phyloP scores from a whole-genome alignment of 441 rosid genomes.

The Capsella rubella region DNA sequence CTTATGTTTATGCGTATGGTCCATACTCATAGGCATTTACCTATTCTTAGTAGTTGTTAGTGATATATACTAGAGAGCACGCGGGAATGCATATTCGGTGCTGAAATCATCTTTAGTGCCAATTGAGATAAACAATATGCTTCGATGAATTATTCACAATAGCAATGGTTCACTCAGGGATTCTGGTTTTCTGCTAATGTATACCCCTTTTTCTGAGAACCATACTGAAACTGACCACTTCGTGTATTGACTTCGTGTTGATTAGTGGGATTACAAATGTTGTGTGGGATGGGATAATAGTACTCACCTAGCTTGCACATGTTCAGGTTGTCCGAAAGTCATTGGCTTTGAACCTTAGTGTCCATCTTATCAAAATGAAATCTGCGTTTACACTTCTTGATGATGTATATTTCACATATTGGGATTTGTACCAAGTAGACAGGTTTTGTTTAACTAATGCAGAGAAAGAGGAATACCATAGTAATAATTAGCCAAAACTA shows the following conservation, averaged over 20 bases:
- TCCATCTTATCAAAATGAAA: slow-evolving; percentile 1
- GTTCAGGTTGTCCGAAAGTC: background rate
- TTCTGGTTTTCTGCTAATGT: background rate
- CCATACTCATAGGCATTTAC: background rate
- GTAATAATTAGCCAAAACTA: slow-evolving; percentile 29
- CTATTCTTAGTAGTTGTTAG: slow-evolving; percentile 6
- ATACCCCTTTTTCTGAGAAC: background rate
- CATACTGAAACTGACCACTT: background rate
- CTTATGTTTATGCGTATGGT: slow-evolving; percentile 20
- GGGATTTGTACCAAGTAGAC: background rate
- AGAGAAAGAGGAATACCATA: slow-evolving; percentile 19
- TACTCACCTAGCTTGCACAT: slow-evolving; percentile 13
- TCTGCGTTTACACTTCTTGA: background rate
- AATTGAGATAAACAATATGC: background rate
- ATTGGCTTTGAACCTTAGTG: slow-evolving; percentile 19
- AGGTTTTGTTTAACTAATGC: slow-evolving; percentile 12
- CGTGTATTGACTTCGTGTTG: background rate
- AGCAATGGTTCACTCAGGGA: slow-evolving; percentile 11
- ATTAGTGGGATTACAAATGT: slow-evolving; percentile 3
- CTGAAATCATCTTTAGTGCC: background rate
- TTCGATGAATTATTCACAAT: background rate
- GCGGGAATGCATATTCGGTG: background rate
- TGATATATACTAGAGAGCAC: background rate
- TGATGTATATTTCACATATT: slow-evolving; percentile 9
- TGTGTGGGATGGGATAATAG: slow-evolving; percentile 25